phyloP scores from a whole-genome alignment of 2,329 filamentous ascomycete species.

The Ceratocystis colombiana region DNA sequence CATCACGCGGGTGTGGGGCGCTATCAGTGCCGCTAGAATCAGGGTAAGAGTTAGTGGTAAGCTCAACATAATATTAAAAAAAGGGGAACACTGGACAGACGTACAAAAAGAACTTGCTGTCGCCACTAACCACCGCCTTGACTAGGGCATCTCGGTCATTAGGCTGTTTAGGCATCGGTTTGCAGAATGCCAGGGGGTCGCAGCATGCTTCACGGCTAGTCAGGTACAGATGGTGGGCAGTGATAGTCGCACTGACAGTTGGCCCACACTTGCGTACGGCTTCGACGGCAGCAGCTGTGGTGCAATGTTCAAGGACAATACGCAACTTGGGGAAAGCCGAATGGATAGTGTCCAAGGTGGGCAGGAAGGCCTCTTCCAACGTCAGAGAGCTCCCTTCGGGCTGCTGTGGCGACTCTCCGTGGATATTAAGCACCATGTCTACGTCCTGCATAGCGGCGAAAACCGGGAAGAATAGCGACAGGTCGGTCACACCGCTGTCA shows the following conservation, averaged over 20 bases:
- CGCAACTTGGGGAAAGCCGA: conserved; percentile 61
- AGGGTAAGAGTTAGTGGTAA: not conserved
- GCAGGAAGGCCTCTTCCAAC: conserved; percentile 56
- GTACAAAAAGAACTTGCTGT: conserved; percentile 63
- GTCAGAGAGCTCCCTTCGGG: conserved; percentile 36
- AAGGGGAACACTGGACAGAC: conserved; percentile 24
- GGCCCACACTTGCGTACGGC: conserved; percentile 67
- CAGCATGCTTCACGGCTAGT: conserved; percentile 61
- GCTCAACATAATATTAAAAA: conserved; percentile 1
- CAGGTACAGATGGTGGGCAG: conserved; percentile 74
- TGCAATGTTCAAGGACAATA: conserved; percentile 74
- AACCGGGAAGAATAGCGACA: conserved; percentile 63
- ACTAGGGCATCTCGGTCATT: conserved; percentile 63
- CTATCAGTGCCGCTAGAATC: conserved; percentile 45
- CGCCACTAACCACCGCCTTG: conserved; percentile 48
- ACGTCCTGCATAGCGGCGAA: conserved; percentile 64
- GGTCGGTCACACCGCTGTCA: conserved; percentile 57
- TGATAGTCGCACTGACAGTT: conserved; percentile 69
- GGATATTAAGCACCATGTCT: conserved; percentile 65
- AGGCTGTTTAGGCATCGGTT: conserved; percentile 64
- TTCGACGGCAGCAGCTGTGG: conserved; percentile 68
- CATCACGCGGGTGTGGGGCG: conserved; percentile 52
- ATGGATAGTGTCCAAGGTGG: conserved; percentile 65
- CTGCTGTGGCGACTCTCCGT: conserved; percentile 63
- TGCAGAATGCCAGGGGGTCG: conserved; percentile 57